A percentile compares a stretch with the other conserved stretches of the same genome.
phyloP scores from a whole-genome alignment of 441 rosid genomes.

The Geranium incanum region DNA sequence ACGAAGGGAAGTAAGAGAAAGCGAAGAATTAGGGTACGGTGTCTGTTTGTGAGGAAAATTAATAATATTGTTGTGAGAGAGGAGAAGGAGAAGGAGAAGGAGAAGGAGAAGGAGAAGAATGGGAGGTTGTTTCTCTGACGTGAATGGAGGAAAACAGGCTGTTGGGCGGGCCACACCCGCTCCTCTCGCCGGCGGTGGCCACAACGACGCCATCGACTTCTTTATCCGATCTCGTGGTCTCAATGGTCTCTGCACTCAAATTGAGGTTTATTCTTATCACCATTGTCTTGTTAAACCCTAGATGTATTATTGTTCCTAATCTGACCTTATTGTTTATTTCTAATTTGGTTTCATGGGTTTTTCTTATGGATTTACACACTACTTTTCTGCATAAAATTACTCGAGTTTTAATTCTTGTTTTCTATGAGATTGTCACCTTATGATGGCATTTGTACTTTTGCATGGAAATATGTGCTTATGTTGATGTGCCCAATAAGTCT shows the following conservation, averaged over 20 bases:
- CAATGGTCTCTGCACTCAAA: slow-evolving; percentile 41
- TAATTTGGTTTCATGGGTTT: too few relatives aligned
- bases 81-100: background rate
- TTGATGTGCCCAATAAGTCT: too few relatives aligned
- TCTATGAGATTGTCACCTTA: too few relatives aligned
- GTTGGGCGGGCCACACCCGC: slow-evolving; percentile 34
- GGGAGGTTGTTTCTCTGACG: slow-evolving; percentile 22
- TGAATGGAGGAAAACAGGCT: slow-evolving; percentile 57
- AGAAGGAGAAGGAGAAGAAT: background rate
- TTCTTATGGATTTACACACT: too few relatives aligned
- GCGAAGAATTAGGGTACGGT: too few relatives aligned
- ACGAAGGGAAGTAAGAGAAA: too few relatives aligned
- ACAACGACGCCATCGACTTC: slow-evolving; percentile 58
- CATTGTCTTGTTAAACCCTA: background rate
- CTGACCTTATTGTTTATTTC: too few relatives aligned
- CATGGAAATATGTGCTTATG: too few relatives aligned
- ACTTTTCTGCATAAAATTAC: too few relatives aligned
- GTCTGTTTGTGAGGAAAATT: too few relatives aligned
- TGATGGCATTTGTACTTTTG: too few relatives aligned
- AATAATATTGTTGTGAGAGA: background rate
- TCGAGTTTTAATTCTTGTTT: too few relatives aligned
- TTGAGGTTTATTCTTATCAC: slow-evolving; percentile 36
- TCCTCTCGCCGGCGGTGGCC: slow-evolving; percentile 23
- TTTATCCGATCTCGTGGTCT: slow-evolving; percentile 46
- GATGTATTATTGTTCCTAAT: background rate